These are phyloP conservation scores for Zanthoxylum bungeanum DNA, from an alignment of 345 rosid species.

Conservation along the genomic window DNA sequence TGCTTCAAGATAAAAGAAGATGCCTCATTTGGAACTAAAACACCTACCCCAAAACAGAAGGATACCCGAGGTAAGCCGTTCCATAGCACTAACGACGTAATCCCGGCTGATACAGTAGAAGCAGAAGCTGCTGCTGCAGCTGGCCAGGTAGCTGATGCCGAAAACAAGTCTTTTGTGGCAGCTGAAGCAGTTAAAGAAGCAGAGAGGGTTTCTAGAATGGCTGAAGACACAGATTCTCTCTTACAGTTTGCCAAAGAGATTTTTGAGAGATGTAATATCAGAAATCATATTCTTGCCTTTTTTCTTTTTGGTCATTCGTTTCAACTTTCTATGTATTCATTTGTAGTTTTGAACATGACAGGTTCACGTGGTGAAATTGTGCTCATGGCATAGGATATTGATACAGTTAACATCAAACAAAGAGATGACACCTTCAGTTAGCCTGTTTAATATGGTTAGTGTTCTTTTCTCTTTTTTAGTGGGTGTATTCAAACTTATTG, in stretches of 20 bases:
- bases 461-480: not conserved
- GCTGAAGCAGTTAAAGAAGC: slow-evolving; percentile 75
- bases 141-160: slow-evolving; percentile 71
- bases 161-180: slow-evolving; percentile 63
- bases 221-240: slow-evolving; percentile 46
- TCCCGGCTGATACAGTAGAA: slow-evolving; percentile 34
- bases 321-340: not conserved
- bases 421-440: slow-evolving; percentile 10
- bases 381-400: slow-evolving; percentile 27
- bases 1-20: slow-evolving; percentile 40
- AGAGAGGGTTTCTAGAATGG: slow-evolving; percentile 58
- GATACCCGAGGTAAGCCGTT: slow-evolving; percentile 34
- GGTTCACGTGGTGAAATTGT: slow-evolving; percentile 48
- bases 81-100: slow-evolving; percentile 17
- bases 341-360: slow-evolving; percentile 15
- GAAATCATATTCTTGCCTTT: not conserved
- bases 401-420: not conserved
- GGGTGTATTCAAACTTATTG: not conserved
- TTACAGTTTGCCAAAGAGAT: slow-evolving; percentile 49
- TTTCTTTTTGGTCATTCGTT: not conserved
- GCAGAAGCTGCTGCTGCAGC: slow-evolving; percentile 72
- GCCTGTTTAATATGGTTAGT: slow-evolving; percentile 23
- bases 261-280: slow-evolving; percentile 45
- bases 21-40: slow-evolving; percentile 24
- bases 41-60: slow-evolving; percentile 30